Conservation (phyloP, 495 filamentous ascomycete genomes). For the Penicillium pancosmium region DNA sequence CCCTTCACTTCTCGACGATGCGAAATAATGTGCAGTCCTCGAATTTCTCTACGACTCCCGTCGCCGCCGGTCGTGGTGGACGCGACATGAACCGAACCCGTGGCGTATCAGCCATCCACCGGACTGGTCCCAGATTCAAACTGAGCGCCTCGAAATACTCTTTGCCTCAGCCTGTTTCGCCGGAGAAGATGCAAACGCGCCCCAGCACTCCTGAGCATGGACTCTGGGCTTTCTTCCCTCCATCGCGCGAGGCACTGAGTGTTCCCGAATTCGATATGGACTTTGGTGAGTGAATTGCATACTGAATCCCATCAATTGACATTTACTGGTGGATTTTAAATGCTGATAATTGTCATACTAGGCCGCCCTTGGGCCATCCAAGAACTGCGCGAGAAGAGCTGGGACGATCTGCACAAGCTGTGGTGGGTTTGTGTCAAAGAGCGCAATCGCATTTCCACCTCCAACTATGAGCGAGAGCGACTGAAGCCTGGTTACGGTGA, state of each 20-base stretch:
- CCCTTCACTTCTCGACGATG: slow-evolving; percentile 42
- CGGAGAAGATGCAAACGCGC: slow-evolving; percentile 44
- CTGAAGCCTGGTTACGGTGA: slow-evolving; percentile 69
- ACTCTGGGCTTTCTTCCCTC: slow-evolving; percentile 90
- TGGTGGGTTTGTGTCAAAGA: slow-evolving; percentile 98
- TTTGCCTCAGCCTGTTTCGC: slow-evolving; percentile 70
- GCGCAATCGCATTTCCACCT: slow-evolving; percentile 85
- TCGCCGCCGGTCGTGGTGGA: slow-evolving; percentile 38
- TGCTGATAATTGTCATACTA: slow-evolving; percentile 23
- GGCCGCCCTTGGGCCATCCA: slow-evolving; percentile 83
- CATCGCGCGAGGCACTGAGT: slow-evolving; percentile 60
- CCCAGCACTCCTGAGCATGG: slow-evolving; percentile 72
- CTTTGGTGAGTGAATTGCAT: slow-evolving; percentile 57
- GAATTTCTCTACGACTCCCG: slow-evolving; percentile 51
- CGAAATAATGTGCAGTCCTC: slow-evolving; percentile 38
- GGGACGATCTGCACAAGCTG: slow-evolving; percentile 88
- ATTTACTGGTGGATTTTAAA: background rate
- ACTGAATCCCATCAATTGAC: background rate
- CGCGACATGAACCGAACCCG: slow-evolving; percentile 56
- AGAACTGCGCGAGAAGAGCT: slow-evolving; percentile 85
- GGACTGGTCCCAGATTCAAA: slow-evolving; percentile 72
- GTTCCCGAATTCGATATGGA: slow-evolving; percentile 66
- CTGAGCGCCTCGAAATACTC: slow-evolving; percentile 69
- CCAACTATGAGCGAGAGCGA: slow-evolving; percentile 63
- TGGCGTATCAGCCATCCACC: slow-evolving; percentile 77